Conservation (phyloP, 2,329 filamentous ascomycete species). For the Aureobasidium lini region DNA sequence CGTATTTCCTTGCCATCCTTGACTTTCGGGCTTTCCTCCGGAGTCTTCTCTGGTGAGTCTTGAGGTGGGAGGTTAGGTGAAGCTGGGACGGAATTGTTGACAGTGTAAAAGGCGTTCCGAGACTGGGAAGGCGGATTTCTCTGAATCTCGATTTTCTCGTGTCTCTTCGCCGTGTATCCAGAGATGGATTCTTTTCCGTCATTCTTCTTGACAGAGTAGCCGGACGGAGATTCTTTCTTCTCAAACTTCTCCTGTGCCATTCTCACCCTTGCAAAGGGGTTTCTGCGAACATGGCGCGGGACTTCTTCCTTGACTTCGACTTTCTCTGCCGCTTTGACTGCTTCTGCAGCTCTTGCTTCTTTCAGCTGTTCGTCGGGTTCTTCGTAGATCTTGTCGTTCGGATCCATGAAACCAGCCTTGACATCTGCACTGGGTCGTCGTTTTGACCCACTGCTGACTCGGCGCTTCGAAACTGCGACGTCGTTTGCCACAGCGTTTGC, state of each 20-base stretch:
- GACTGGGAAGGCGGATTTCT: conserved; percentile 78
- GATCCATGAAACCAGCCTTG: conserved; percentile 57
- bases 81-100: conserved; percentile 47
- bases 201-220: conserved; percentile 9
- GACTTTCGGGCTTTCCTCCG: conserved; percentile 38
- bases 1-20: conserved; percentile 79
- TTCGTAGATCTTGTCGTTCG: conserved; percentile 79
- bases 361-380: conserved; percentile 56
- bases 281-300: conserved; percentile 52
- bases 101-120: conserved; percentile 70
- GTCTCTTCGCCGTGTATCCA: conserved; percentile 25
- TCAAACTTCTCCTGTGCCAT: conserved; percentile 42
- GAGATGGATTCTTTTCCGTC: conserved; percentile 14
- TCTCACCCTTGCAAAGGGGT: conserved; percentile 57
- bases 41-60: conserved; percentile 34
- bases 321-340: background rate
- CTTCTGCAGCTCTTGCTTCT: conserved; percentile 15
- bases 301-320: conserved; percentile 11
- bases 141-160: conserved; percentile 64
- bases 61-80: conserved; percentile 25
- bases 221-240: conserved; percentile 15
- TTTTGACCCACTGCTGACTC: conserved; percentile 58
- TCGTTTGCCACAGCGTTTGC: conserved; percentile 28
- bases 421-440: conserved; percentile 59
- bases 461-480: conserved; percentile 31